Conservation (phyloP, 192 early-diverging fungal genomes). For the Coemansia sp. region DNA sequence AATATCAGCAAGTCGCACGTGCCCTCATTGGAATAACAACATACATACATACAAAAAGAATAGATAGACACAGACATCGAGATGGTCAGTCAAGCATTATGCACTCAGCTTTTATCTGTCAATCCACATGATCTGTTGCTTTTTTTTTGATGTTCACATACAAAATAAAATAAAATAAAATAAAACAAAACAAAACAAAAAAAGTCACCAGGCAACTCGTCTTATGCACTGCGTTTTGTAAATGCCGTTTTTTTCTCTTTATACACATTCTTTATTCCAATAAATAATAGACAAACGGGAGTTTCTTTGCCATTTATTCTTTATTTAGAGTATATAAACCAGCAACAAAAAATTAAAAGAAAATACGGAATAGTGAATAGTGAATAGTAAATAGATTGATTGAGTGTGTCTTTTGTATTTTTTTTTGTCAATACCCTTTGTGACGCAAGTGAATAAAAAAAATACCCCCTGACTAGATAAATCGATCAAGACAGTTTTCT, state of each 20-base stretch:
- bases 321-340: too few species aligned
- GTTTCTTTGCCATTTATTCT: too few species aligned
- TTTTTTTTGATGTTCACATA: not conserved
- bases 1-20: slow-evolving; percentile 11
- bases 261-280: not conserved
- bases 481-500: not conserved
- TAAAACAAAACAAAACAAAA: not conserved
- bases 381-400: too few species aligned
- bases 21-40: not conserved
- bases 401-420: not conserved
- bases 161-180: not conserved
- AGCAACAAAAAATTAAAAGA: too few species aligned
- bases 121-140: not conserved
- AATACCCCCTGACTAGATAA: too few species aligned
- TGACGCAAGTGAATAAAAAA: not conserved
- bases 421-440: too few species aligned
- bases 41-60: not conserved
- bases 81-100: not conserved
- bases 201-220: not conserved
- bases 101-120: not conserved
- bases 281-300: too few species aligned
- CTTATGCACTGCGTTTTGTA: not conserved
- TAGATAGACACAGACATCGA: not conserved
- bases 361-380: too few species aligned
- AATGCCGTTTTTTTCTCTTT: not conserved